Percentiles rank a stretch among this genome's conserved stretches.
Conservation (phyloP, 768 basidiomycete genomes). For the Chalciporus pseudorubinellus region DNA sequence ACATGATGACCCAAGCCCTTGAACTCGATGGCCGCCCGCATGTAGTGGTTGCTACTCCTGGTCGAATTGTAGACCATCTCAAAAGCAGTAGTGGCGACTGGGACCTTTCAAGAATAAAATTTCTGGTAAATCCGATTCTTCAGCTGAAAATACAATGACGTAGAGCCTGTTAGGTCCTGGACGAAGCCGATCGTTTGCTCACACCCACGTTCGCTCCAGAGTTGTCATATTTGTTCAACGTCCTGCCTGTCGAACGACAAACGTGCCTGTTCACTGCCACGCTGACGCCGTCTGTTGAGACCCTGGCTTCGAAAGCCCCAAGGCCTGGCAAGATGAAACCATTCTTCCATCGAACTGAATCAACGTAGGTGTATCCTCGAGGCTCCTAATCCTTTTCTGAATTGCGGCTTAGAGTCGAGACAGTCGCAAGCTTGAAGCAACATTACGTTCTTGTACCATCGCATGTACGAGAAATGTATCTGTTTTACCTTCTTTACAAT, state of each 20-base stretch:
- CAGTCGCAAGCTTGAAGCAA: constrained; percentile 85
- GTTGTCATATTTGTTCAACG: constrained; percentile 69
- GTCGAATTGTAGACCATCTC: constrained; percentile 89
- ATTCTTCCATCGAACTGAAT: constrained; percentile 78
- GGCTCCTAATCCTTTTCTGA: background rate
- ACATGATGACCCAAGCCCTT: constrained; percentile 92
- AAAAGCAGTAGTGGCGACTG: constrained; percentile 73
- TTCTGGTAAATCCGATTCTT: constrained; percentile 54
- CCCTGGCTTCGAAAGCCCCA: constrained; percentile 68
- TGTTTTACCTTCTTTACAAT: constrained; percentile 85
- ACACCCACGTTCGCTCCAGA: constrained; percentile 89
- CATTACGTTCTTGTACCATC: constrained; percentile 91
- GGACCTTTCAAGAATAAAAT: constrained; percentile 82
- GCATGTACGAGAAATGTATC: constrained; percentile 89
- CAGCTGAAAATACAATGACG: background rate
- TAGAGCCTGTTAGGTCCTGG: constrained; percentile 62
- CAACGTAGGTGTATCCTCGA: constrained; percentile 50
- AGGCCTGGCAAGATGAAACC: constrained; percentile 81
- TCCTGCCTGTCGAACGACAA: constrained; percentile 83
- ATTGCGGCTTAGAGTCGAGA: constrained; percentile 63
- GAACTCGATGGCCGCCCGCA: constrained; percentile 86
- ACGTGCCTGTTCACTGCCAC: constrained; percentile 98
- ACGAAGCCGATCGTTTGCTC: constrained; percentile 93
- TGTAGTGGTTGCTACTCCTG: constrained; percentile 93
- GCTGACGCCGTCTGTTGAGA: constrained; percentile 81